These are phyloP conservation scores for Aspergillus sp. DNA, from an alignment of 2,329 filamentous ascomycete genomes.

Conservation along the genomic window DNA sequence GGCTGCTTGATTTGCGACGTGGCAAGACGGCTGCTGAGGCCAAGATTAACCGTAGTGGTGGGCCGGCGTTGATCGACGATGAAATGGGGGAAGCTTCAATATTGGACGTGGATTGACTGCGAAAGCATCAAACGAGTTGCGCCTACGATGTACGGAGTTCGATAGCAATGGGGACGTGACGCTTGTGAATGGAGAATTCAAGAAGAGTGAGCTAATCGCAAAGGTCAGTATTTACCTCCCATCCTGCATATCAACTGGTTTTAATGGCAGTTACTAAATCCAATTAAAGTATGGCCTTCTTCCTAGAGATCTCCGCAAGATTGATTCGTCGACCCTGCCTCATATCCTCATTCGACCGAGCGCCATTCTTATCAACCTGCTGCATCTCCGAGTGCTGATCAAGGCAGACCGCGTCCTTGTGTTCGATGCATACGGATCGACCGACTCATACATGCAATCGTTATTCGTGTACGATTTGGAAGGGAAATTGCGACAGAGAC, in stretches of 20 bases:
- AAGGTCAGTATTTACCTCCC: slow-evolving; percentile 55
- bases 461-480: slow-evolving; percentile 98
- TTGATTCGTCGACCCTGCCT: slow-evolving; percentile 91
- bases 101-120: slow-evolving; percentile 65
- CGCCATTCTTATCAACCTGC: slow-evolving; percentile 88
- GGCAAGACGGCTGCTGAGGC: slow-evolving; percentile 29
- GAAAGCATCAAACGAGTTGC: slow-evolving; percentile 77
- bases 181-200: slow-evolving; percentile 90
- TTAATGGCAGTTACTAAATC: background rate
- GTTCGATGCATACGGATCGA: slow-evolving; percentile 93
- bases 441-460: slow-evolving; percentile 90
- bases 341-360: slow-evolving; percentile 92
- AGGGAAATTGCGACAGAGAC: slow-evolving; percentile 83
- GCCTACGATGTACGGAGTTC: slow-evolving; percentile 89
- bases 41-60: slow-evolving; percentile 51
- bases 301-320: slow-evolving; percentile 92
- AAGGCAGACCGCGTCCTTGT: slow-evolving; percentile 91
- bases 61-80: slow-evolving; percentile 56
- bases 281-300: slow-evolving; percentile 74
- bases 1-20: slow-evolving; percentile 31
- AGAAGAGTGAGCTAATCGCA: slow-evolving; percentile 94
- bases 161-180: slow-evolving; percentile 90
- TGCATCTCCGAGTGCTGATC: slow-evolving; percentile 94
- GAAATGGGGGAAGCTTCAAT: slow-evolving; percentile 59
- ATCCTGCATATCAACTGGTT: background rate